Base-by-base conservation (phyloP, 768 basidiomycete species). In the Russula griseocarnosa region DNA sequence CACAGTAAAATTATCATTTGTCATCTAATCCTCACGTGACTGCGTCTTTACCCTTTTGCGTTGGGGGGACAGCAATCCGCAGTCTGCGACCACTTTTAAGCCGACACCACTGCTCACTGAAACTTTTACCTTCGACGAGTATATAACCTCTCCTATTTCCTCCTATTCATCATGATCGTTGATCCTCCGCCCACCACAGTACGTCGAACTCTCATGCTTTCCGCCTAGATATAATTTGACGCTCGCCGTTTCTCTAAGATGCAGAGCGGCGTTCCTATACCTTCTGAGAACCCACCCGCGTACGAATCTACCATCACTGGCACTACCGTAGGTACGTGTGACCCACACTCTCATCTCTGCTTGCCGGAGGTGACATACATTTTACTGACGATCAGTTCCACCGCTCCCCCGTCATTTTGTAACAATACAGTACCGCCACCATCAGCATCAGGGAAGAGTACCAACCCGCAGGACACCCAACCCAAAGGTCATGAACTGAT, bases 281-380 rank as follows among this genome's bases (percentile, higher is more conserved):
- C 54, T 6, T 4, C 49, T 11, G 64, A 65, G 4, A 61, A 24
- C n/a, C 64, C 64, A 13, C 64, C 64, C 5, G 58, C 64, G 20
- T 65, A 65, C 40, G 63, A 65, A 16, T 52, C 59, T 3, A 4
- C 60, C 20, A 26, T 56, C 11, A 7, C 5, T 22, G 38, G 53
- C 28, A 22, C 47, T 6, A 42, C 18, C 30, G 16, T 13, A 26
- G 58, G 63, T 60, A 55, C 34, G 62, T 24, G 24, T n/a, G 26
- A 26, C 49, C 24, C 26, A 28, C 52, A 13, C 30, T n/a, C 16
- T 22, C n/a, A 9, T 42, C 42, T 14, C 44, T n/a, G 10, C 44
- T 46, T 46, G n/a, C 9, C 20, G 40, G 40, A 18, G 38, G 20
- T n/a, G n/a, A 44, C 44, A 20, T 44, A 10, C 11, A 11, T 22